Evolutionary conservation across 2,329 filamentous ascomycete genomes (phyloP).

Genomic region (Neophaeococcomyces aloes): DNA sequence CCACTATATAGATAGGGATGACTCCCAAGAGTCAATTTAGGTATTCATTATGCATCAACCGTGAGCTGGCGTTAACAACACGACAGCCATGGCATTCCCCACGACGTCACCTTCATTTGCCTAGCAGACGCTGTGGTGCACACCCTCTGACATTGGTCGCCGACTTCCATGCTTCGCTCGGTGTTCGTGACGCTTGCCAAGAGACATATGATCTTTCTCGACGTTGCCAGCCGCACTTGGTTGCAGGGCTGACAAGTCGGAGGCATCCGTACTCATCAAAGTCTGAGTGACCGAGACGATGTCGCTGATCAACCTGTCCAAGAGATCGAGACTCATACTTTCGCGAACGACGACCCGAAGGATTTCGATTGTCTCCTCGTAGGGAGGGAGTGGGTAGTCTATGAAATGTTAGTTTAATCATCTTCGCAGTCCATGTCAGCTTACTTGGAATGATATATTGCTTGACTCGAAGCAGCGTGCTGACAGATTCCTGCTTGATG

Average conservation of each 20-base stretch:
- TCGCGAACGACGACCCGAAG: conserved; percentile 58
- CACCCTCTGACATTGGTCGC: no score
- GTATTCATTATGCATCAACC: no score
- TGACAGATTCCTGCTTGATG: conserved; percentile 54
- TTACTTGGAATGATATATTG: conserved; percentile 58
- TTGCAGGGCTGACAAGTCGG: conserved; percentile 43
- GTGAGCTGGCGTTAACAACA: no score
- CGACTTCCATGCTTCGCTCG: no score
- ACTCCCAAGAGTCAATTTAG: no score
- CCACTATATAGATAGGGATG: no score
- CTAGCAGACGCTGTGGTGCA: no score
- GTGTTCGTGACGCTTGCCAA: not conserved
- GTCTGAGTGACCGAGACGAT: conserved; percentile 39
- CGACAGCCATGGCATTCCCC: no score
- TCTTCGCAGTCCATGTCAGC: not conserved
- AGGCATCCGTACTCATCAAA: conserved; percentile 44
- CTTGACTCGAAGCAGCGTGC: conserved; percentile 52
- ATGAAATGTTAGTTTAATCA: not conserved
- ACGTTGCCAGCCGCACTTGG: conserved; percentile 27
- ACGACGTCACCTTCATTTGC: no score
- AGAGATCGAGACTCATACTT: conserved; percentile 56
- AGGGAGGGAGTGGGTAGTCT: conserved; percentile 56
- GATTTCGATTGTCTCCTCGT: conserved; percentile 53
- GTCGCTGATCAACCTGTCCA: conserved; percentile 37
- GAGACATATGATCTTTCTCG: conserved; percentile 33